phyloP scores from a whole-genome alignment of 306 rosid genomes.

The Acmispon strigosus region DNA sequence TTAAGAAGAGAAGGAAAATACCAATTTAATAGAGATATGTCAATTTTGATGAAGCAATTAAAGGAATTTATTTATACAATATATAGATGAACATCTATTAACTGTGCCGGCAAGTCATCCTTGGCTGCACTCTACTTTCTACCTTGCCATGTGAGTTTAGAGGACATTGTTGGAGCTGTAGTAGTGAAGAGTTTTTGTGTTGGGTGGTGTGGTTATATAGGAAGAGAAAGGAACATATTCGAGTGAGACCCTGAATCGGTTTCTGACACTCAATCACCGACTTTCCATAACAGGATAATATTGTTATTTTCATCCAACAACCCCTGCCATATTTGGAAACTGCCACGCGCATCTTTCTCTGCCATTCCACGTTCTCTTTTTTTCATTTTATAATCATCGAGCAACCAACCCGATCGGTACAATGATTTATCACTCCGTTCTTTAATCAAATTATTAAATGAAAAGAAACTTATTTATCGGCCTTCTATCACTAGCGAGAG shows the following conservation, averaged over 20 bases:
- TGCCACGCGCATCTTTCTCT: not conserved
- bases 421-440: too few relatives aligned
- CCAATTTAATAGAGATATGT: too few relatives aligned
- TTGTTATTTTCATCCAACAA: not conserved
- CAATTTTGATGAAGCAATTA: too few relatives aligned
- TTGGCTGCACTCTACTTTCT: slow-evolving; percentile 40
- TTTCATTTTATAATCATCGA: not conserved
- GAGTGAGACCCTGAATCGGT: too few relatives aligned
- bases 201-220: not conserved
- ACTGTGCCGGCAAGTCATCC: slow-evolving; percentile 40
- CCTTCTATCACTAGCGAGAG: too few relatives aligned
- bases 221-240: not conserved
- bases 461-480: too few relatives aligned
- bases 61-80: too few relatives aligned
- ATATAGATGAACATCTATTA: too few relatives aligned
- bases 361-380: not conserved
- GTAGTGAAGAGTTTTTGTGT: not conserved
- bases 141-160: slow-evolving; percentile 23
- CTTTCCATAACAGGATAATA: slow-evolving; percentile 6
- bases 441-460: too few relatives aligned
- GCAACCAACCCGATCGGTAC: too few relatives aligned
- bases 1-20: not conserved
- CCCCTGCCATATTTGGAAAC: not conserved
- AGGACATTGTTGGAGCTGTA: not conserved
- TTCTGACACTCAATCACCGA: not conserved